Base-by-base conservation (phyloP, 202 grass and related monocot species). In the Alloteropsis angusta region DNA sequence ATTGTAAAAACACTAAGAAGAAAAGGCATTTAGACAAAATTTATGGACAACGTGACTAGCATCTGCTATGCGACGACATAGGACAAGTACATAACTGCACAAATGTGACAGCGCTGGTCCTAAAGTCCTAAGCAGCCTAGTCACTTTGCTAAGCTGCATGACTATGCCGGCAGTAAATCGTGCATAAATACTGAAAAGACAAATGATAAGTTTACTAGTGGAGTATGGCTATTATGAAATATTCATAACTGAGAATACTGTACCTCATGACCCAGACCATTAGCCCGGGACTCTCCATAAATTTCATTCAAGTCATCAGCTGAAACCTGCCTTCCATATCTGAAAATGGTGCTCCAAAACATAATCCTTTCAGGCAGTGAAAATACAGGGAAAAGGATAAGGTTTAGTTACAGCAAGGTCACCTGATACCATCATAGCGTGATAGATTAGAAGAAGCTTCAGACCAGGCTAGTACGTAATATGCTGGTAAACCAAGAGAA, bases 381-480 rank as follows among this genome's bases (percentile, higher is more conserved):
- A 75, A 57, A 71, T 48, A 57, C 2, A 4, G 18, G 37, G 19
- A 21, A 12, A 80, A 22, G 2, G 2, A 58, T 21, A 53, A 72
- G 39, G 48, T 72, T 58, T 16, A n/a, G 45, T 52, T 32, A 54
- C 16, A 32, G 36, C 66, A 85, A 44, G 63, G 50, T 84, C 74
- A 97, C 94, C 94, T 94, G 75, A 97, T 87, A 85, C 94, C 91
- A 87, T 97, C 94, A 83, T 97, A 97, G 34, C 94, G 91, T 83
- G 94, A 89, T 37, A 97, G 83, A 88, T 97, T 97, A 80, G 94
- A 97, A 70, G 94, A 97, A 18, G 94, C 89, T 92, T 97, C 94
- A 30, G 94, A 97, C 69, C 78, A 97, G 48, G 91, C 91, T 68
- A 97, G 87, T 82, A 97, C 87, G 76, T 88, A 93, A 80, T 97